phyloP scores from a whole-genome alignment of 75 land plant species.

The Pinus albicaulis region DNA sequence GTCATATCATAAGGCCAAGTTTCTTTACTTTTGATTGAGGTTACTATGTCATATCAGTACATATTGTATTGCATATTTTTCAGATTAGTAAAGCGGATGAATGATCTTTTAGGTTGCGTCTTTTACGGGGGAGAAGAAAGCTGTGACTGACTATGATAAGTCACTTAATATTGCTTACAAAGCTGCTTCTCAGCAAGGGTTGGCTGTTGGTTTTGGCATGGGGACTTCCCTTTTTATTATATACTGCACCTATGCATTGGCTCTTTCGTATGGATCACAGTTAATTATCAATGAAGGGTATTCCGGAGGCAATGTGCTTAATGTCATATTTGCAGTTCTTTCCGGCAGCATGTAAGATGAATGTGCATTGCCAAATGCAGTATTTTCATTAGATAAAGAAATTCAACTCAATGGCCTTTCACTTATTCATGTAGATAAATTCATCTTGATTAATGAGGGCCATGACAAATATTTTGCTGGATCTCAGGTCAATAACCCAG shows the following conservation, averaged over 20 bases:
- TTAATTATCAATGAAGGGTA: conserved; percentile 61
- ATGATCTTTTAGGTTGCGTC: conserved; percentile 59
- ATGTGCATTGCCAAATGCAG: background rate
- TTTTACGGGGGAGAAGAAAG: conserved; percentile 85
- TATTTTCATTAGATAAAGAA: background rate
- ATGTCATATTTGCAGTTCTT: conserved; percentile 78
- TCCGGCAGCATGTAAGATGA: conserved; percentile 84
- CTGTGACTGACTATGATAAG: conserved; percentile 58
- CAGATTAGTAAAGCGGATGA: too few relatives aligned
- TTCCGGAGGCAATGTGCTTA: conserved; percentile 74
- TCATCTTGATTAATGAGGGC: background rate
- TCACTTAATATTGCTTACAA: conserved; percentile 63
- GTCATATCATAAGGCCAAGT: too few relatives aligned
- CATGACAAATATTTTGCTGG: background rate
- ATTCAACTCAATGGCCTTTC: background rate
- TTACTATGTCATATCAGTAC: too few relatives aligned
- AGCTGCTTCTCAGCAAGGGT: conserved; percentile 55
- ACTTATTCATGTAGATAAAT: background rate
- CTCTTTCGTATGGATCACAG: conserved; percentile 80
- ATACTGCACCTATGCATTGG: conserved; percentile 66
- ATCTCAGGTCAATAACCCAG: conserved; percentile 75
- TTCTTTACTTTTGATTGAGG: too few relatives aligned
- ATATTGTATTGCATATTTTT: too few relatives aligned
- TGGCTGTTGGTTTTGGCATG: conserved; percentile 69
- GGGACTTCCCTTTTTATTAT: conserved; percentile 50